phyloP scores from a whole-genome alignment of 306 rosid genomes.

The Leucaena leucocephala region DNA sequence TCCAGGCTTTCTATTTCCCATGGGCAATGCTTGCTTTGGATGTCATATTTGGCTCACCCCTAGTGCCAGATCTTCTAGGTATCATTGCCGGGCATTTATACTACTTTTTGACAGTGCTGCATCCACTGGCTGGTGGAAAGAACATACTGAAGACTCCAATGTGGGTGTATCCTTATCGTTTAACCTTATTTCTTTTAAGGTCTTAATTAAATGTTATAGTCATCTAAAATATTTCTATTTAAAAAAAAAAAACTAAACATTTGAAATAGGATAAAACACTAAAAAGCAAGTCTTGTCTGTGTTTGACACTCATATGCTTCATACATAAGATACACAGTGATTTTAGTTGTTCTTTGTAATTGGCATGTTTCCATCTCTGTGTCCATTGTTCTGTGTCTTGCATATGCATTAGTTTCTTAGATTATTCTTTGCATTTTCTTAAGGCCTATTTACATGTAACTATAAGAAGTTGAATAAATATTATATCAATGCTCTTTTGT shows the following conservation, averaged over 20 bases:
- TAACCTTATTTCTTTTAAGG: conserved; percentile 21
- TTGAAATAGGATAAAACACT: background rate
- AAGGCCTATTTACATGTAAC: background rate
- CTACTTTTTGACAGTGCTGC: conserved; percentile 93
- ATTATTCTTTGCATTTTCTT: conserved; percentile 25
- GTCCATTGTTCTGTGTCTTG: background rate
- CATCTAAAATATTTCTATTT: conserved; percentile 22
- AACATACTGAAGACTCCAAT: conserved; percentile 75
- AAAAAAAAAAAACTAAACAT: background rate
- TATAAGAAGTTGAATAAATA: background rate
- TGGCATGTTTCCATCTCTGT: background rate
- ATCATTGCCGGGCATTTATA: conserved; percentile 94
- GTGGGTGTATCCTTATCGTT: conserved; percentile 90
- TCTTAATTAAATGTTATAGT: conserved; percentile 17
- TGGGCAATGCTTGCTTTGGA: conserved; percentile 98
- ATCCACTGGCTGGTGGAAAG: conserved; percentile 90
- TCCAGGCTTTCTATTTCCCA: conserved; percentile 97
- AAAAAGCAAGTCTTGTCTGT: background rate
- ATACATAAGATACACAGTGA: background rate
- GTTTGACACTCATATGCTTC: background rate
- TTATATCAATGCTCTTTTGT: background rate
- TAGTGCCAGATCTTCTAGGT: conserved; percentile 74
- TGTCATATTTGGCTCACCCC: conserved; percentile 79
- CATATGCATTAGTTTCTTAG: background rate
- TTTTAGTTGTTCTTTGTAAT: too few relatives aligned